phyloP scores from a whole-genome alignment of 1,284 basidiomycete species.

The Rhodotorula sp. region DNA sequence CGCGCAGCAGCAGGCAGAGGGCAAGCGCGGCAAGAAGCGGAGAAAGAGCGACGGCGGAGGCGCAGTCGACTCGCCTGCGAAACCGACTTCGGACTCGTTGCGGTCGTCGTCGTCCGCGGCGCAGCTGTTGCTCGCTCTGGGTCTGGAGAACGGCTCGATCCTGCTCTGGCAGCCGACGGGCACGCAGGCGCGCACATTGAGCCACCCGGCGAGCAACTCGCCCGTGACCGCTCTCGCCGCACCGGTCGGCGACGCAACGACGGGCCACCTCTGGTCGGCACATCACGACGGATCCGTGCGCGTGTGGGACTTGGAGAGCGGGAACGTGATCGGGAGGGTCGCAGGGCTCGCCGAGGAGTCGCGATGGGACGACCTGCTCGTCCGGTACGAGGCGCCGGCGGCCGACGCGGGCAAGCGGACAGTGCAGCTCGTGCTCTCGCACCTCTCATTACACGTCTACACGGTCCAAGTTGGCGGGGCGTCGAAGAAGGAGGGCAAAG shows the following conservation, averaged over 20 bases:
- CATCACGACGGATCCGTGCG: constrained; percentile 36
- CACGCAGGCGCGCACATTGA: constrained; percentile 15
- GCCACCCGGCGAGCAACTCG: constrained; percentile 29
- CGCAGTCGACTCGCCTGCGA: constrained; percentile 16
- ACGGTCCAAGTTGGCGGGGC: constrained; percentile 20
- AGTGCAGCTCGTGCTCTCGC: constrained; percentile 35
- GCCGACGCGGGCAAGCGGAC: constrained; percentile 22
- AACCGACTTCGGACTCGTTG: not conserved
- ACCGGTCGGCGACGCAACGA: constrained; percentile 11
- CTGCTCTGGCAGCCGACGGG: constrained; percentile 37
- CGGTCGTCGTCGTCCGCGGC: not conserved
- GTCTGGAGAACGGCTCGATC: constrained; percentile 33
- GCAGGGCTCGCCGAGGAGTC: constrained; percentile 22
- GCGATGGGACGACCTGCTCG: constrained; percentile 35
- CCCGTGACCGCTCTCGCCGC: constrained; percentile 37
- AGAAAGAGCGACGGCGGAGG: constrained; percentile 37
- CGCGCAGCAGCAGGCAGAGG: constrained; percentile 7
- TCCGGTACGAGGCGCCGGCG: constrained; percentile 25
- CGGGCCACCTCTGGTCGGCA: constrained; percentile 40
- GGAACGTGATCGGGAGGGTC: constrained; percentile 24
- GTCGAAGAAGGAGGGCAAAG: constrained; percentile 38
- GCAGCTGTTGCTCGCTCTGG: constrained; percentile 30
- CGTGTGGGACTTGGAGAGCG: constrained; percentile 32
- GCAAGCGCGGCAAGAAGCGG: constrained; percentile 41
- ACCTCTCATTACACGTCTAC: constrained; percentile 33